phyloP scores from a whole-genome alignment of 208 protist species.

The Leishmania martiniquensis region DNA sequence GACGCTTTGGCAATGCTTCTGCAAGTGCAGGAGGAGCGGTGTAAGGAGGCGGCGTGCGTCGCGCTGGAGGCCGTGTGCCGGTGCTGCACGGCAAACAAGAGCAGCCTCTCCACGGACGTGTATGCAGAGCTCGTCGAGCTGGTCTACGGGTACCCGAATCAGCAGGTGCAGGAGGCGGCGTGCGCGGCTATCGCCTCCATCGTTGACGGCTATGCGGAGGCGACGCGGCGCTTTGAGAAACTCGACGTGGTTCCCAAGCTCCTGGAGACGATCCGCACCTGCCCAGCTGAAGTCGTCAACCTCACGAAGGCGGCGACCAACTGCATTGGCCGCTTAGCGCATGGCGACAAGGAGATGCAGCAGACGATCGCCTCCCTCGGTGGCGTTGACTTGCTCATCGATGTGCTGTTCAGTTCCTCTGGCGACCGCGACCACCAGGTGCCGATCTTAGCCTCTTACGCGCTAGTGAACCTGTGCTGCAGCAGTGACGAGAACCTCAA shows the following conservation, averaged over 20 bases:
- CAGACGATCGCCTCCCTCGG: slow-evolving; percentile 70
- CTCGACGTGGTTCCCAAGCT: slow-evolving; percentile 87
- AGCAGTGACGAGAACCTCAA: slow-evolving; percentile 79
- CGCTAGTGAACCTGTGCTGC: slow-evolving; percentile 91
- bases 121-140: slow-evolving; percentile 79
- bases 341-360: slow-evolving; percentile 83
- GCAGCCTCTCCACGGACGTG: slow-evolving; percentile 49
- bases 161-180: slow-evolving; percentile 92
- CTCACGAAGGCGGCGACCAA: slow-evolving; percentile 89
- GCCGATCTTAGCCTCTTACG: slow-evolving; percentile 90
- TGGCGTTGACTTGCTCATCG: slow-evolving; percentile 86
- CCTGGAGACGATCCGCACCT: slow-evolving; percentile 84
- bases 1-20: slow-evolving; percentile 76
- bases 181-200: slow-evolving; percentile 86
- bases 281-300: slow-evolving; percentile 87
- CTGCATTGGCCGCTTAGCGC: slow-evolving; percentile 87
- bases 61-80: slow-evolving; percentile 88
- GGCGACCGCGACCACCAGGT: slow-evolving; percentile 90
- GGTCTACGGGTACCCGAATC: slow-evolving; percentile 89
- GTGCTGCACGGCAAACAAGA: slow-evolving; percentile 74
- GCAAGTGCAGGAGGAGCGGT: slow-evolving; percentile 86
- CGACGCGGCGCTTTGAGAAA: slow-evolving; percentile 59
- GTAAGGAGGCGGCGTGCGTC: slow-evolving; percentile 90
- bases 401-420: slow-evolving; percentile 84
- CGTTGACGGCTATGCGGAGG: slow-evolving; percentile 73